A percentile compares a stretch with the other conserved stretches of the same genome.
These are phyloP conservation scores for Aspergillus heteromorphus DNA, from an alignment of 495 filamentous ascomycete species.

Conservation along the genomic window DNA sequence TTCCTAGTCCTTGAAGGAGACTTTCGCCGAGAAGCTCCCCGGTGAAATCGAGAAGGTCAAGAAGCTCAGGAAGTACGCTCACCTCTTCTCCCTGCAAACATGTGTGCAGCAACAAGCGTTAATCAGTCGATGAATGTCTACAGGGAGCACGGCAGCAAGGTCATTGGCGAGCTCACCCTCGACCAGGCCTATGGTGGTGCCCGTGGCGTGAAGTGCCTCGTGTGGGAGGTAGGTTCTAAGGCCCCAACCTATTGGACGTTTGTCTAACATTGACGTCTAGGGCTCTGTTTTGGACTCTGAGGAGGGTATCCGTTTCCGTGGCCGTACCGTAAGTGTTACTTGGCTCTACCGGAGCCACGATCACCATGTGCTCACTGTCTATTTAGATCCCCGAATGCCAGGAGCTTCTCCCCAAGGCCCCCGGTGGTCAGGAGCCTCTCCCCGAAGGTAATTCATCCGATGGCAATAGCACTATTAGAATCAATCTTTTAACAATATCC, in stretches of 20 bases:
- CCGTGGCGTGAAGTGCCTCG: slow-evolving; percentile 95
- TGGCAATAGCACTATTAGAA: not conserved
- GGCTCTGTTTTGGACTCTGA: slow-evolving; percentile 96
- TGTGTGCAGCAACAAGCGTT: slow-evolving; percentile 11
- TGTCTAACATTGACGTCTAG: slow-evolving; percentile 28
- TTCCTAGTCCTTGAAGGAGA: slow-evolving; percentile 88
- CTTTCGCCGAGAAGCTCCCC: slow-evolving; percentile 91
- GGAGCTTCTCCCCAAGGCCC: slow-evolving; percentile 90
- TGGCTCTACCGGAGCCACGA: not conserved
- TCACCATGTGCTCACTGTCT: slow-evolving; percentile 15
- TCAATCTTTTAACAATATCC: not conserved
- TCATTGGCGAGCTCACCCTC: slow-evolving; percentile 95
- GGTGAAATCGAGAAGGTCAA: slow-evolving; percentile 99
- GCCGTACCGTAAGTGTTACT: slow-evolving; percentile 67
- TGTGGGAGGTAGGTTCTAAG: slow-evolving; percentile 70
- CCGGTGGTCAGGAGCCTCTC: slow-evolving; percentile 90
- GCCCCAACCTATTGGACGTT: not conserved
- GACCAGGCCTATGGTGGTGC: slow-evolving; percentile 99
- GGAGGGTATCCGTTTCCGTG: slow-evolving; percentile 98
- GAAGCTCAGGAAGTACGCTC: slow-evolving; percentile 82
- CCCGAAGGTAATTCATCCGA: slow-evolving; percentile 58
- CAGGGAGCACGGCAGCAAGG: slow-evolving; percentile 89
- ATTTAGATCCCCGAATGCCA: slow-evolving; percentile 96
- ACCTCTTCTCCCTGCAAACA: not conserved
- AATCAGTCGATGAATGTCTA: slow-evolving; percentile 9